These are phyloP conservation scores for Kuraishia hungarica DNA, from an alignment of 805 yeast genomes.

Conservation along the genomic window DNA sequence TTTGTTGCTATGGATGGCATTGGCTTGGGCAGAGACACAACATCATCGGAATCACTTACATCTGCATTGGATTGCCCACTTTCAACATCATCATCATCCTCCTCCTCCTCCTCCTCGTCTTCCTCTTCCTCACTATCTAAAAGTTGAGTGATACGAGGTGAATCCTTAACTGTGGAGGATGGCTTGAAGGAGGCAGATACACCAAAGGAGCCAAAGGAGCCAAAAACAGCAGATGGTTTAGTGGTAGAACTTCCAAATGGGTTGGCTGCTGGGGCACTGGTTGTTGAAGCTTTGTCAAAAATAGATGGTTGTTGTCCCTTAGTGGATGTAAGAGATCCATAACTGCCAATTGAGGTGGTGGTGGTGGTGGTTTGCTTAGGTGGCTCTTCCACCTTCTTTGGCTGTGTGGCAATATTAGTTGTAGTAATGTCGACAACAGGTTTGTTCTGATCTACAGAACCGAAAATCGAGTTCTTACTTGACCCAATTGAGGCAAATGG, in stretches of 20 bases:
- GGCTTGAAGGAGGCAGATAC: neutral
- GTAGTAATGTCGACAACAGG: no score
- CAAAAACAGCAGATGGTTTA: neutral
- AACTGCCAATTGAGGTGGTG: neutral
- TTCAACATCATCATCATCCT: slow-evolving; percentile 1
- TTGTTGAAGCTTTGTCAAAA: neutral
- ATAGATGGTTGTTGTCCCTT: neutral
- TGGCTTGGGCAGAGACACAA: neutral
- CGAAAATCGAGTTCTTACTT: neutral
- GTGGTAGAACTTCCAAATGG: neutral
- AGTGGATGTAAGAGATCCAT: neutral
- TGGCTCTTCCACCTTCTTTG: neutral
- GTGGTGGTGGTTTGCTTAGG: no score
- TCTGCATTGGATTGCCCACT: slow-evolving; percentile 8
- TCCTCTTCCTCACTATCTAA: neutral
- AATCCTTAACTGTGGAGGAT: neutral
- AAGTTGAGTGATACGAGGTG: neutral
- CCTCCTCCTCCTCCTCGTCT: no score
- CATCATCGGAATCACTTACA: slow-evolving; percentile 2
- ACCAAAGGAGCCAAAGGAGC: slow-evolving; percentile 3
- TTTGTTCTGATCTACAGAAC: neutral
- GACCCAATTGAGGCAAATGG: neutral
- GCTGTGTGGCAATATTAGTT: no score
- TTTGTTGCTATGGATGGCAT: neutral
- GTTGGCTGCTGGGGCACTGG: neutral